Evolutionary conservation across 148 eudicot genomes (phyloP).

Genomic region (Chenopodium formosanum): DNA sequence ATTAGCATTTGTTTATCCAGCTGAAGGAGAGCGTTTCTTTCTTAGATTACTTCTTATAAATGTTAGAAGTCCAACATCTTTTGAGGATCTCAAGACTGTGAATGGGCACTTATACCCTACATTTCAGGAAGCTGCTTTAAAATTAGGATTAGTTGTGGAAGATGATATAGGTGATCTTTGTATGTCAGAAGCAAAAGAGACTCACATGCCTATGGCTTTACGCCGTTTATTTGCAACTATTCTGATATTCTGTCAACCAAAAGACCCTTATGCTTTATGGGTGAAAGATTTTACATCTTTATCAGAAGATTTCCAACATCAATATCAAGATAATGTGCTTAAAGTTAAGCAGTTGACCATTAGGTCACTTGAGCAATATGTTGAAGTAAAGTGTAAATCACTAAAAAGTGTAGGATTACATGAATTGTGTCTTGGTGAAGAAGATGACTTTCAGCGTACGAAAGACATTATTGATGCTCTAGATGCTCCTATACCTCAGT

Average conservation of each 20-base stretch:
- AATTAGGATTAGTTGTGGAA: neutral
- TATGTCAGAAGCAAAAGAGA: neutral
- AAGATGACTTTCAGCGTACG: no score
- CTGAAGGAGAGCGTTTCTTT: conserved; percentile 2
- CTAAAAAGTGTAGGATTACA: no score
- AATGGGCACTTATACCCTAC: no score
- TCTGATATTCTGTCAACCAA: neutral
- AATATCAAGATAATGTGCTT: no score
- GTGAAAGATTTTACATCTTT: no score
- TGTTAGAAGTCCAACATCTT: neutral
- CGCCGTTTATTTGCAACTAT: neutral
- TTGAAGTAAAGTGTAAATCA: no score
- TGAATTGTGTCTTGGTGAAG: no score
- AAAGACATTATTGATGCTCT: neutral
- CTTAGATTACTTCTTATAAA: neutral
- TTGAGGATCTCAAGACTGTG: neutral
- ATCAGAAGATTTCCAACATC: no score
- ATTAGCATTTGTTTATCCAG: neutral
- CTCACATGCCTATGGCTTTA: neutral
- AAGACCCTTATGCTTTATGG: neutral
- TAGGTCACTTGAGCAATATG: neutral
- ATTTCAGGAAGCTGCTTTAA: neutral
- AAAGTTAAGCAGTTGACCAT: neutral
- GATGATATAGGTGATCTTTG: neutral
- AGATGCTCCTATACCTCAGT: neutral